These are phyloP conservation scores for Leishmania major DNA, from an alignment of 208 protist genomes.

Conservation along the genomic window DNA sequence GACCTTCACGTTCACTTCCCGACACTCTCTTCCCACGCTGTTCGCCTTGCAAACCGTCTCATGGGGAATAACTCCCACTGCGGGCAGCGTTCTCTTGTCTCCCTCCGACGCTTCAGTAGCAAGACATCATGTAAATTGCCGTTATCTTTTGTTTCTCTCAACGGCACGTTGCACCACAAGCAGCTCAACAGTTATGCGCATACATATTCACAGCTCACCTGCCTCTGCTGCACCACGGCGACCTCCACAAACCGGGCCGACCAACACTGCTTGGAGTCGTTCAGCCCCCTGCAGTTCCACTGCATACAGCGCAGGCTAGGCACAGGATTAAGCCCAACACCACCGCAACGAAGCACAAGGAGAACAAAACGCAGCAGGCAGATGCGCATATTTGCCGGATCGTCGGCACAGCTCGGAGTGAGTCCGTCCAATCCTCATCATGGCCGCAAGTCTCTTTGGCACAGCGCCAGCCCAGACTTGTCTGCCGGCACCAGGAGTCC, in stretches of 20 bases:
- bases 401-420: background rate
- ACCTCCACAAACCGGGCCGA: background rate
- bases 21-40: background rate
- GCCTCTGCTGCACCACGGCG: background rate
- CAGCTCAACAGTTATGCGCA: background rate
- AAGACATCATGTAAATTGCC: background rate
- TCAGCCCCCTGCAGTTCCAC: background rate
- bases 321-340: background rate
- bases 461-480: background rate
- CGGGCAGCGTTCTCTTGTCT: background rate
- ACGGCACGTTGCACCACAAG: background rate
- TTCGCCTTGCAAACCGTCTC: background rate
- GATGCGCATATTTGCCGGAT: background rate
- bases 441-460: background rate
- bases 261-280: background rate
- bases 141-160: background rate
- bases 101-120: no score
- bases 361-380: background rate
- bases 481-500: background rate
- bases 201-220: background rate
- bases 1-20: background rate
- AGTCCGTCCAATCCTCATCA: background rate
- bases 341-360: background rate
- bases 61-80: background rate
- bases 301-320: background rate